Base-by-base conservation (phyloP, 2,329 filamentous ascomycete species). In the Uncinocarpus reesii region DNA sequence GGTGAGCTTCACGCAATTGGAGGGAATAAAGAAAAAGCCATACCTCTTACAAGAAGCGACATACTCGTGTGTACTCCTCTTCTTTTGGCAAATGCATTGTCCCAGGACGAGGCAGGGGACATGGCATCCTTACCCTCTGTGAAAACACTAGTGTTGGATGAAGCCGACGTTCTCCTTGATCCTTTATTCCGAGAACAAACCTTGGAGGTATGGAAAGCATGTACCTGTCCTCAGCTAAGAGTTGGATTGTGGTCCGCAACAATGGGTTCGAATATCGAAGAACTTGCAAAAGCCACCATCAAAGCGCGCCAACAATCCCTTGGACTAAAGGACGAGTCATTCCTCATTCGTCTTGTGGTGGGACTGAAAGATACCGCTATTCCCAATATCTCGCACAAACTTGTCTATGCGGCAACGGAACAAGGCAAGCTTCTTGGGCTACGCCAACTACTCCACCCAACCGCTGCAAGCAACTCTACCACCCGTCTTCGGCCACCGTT, bases 321-420 rank as follows among this genome's bases (percentile, higher is more conserved):
- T 59, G 56, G 56, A 16, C 3, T 61, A 55, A 55, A 58, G 29
- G 48, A 53, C n/a, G 57, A 64, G 35, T 23, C 72, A 68, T 52
- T 80, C 74, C 18, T 95, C 2, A 65, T 96, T 54, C 83, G 92
- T 37, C 75, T 96, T 4, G 87, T 98, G 4, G 87, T 96, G n/a
- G 92, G 92, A 3, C 72, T 98, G 42, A 96, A 96, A 68, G 92
- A 98, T 66, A 89, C 88, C 2, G 89, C 90, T 2, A 84, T 98
- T 43, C 89, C 92, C 35, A 95, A 93, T 58, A 84, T 98, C 53
- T 76, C 82, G 24, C 92, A 98, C 70, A 84, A 83, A 56, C 80
- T 98, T 21, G 80, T 83, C 24, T 98, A 96, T 67, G 86, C 88
- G 28, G 92, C 87, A 40, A 93, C 85, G 4, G 92, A 98, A 65